Evolutionary conservation across 148 eudicot species (phyloP).

Genomic region (Beta vulgaris): DNA sequence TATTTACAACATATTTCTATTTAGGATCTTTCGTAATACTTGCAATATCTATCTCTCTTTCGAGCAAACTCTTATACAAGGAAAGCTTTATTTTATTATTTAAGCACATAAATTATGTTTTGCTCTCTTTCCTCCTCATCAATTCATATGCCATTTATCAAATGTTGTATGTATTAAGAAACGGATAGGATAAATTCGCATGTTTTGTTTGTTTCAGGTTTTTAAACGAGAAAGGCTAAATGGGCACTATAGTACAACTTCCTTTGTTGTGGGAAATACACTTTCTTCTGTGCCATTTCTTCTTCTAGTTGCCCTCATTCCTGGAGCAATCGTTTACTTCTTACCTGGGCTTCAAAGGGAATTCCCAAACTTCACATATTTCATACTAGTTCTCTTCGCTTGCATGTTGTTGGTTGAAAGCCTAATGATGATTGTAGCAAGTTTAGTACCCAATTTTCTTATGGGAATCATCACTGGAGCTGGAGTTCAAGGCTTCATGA

Average conservation of each 20-base stretch:
- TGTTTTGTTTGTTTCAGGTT: constrained; percentile 22
- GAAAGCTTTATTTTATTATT: too few species aligned
- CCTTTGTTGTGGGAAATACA: constrained; percentile 51
- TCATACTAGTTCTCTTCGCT: constrained; percentile 23
- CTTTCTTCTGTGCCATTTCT: constrained; percentile 48
- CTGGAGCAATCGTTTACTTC: constrained; percentile 46
- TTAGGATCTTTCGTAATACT: too few species aligned
- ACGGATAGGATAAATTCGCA: too few species aligned
- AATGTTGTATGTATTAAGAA: too few species aligned
- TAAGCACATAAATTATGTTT: too few species aligned
- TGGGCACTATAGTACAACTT: constrained; percentile 43
- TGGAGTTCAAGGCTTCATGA: constrained; percentile 37
- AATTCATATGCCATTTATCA: too few species aligned
- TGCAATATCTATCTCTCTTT: too few species aligned
- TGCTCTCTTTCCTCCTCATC: too few species aligned
- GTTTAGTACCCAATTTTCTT: constrained; percentile 46
- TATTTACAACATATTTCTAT: too few species aligned
- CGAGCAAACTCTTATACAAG: too few species aligned
- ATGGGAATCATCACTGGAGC: constrained; percentile 56
- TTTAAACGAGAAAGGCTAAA: constrained; percentile 52
- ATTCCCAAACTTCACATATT: constrained; percentile 35
- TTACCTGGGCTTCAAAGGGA: constrained; percentile 42
- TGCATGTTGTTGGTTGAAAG: constrained; percentile 55
- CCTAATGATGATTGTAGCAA: constrained; percentile 64
- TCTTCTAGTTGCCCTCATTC: constrained; percentile 35